Base-by-base conservation (phyloP, 2,329 filamentous ascomycete genomes). In the Aspergillus ustus region DNA sequence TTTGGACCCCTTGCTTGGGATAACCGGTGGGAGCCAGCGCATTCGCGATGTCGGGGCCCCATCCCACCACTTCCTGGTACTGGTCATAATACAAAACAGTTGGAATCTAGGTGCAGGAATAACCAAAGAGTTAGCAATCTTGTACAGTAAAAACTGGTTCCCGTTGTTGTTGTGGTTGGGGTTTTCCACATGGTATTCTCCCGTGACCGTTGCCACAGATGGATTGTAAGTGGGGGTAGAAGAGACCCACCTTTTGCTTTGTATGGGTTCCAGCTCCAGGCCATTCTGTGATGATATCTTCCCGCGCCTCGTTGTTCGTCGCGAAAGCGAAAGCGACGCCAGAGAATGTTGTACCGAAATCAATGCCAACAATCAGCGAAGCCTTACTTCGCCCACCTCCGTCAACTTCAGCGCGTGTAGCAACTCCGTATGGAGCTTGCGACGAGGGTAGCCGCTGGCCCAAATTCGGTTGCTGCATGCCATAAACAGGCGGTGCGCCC, bases 51-150 rank as follows among this genome's bases (percentile, higher is more conserved):
- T 99, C 95, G 60, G 94, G 93, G 65, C 95, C 95, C 95, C 95
- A 99, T 71, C 95, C 95, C n/a, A 98, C 95, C 52, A 99, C 95
- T 79, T 98, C 97, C 75, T 99, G 95, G 78, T 97, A 97, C 80
- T 98, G 94, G 76, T 99, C 95, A 76, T 99, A 99, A 83, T 99
- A 99, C 63, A 99, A 87, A n/a, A 99, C 95, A 15, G 95, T 98
- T 17, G 95, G 95, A 70, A 99, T 98, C 95, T 71, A 62, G 52
- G 28, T 28, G 15, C n/a, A n/a, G 25, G 25, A 25, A 25, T 25
- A 25, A 25, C 25, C 25, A 25, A 45, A 17, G 48, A 45, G 43
- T 58, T 20, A 57, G 61, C 66, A 61, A 63, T 46, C 46, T 54
- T 20, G 34, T 40, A 13, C 15, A 40, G 34, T 40, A 40, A 40